These are phyloP conservation scores for Phellinidium pouzarii DNA, from an alignment of 1,284 basidiomycete species.

Conservation along the genomic window DNA sequence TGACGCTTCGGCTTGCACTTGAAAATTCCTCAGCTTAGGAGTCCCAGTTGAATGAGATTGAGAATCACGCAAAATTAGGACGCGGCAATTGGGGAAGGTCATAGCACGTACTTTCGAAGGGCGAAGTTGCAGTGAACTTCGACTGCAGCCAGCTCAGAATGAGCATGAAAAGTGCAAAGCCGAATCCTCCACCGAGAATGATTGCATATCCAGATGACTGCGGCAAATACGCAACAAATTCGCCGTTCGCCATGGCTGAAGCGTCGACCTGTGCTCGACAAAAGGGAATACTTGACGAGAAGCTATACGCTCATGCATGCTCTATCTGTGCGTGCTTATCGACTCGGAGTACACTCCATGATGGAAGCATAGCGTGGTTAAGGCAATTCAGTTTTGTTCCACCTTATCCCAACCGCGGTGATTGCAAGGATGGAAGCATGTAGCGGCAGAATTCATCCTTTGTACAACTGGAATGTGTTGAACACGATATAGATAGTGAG, in stretches of 20 bases:
- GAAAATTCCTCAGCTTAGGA: slow-evolving; percentile 18
- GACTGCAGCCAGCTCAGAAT: slow-evolving; percentile 15
- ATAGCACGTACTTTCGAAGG: slow-evolving; percentile 15
- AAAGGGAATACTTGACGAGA: background rate
- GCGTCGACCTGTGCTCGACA: background rate
- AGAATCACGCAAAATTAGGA: background rate
- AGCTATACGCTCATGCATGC: background rate
- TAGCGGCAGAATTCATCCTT: background rate
- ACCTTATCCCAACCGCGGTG: background rate
- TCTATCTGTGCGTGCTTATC: background rate
- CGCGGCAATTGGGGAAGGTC: background rate
- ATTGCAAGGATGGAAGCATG: background rate
- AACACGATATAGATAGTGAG: too few relatives aligned
- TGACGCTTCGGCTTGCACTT: slow-evolving; percentile 21
- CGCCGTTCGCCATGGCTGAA: slow-evolving; percentile 13
- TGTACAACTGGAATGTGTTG: background rate
- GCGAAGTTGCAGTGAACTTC: slow-evolving; percentile 16
- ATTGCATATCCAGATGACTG: slow-evolving; percentile 18
- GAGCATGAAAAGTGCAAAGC: slow-evolving; percentile 17
- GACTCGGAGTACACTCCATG: too few relatives aligned
- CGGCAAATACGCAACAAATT: slow-evolving; percentile 14
- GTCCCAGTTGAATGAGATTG: background rate
- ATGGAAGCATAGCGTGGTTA: background rate
- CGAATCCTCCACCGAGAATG: slow-evolving; percentile 17
- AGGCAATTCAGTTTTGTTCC: background rate